Conservation (phyloP, 129 eudicot genomes). For the Flaveria trinervia region DNA sequence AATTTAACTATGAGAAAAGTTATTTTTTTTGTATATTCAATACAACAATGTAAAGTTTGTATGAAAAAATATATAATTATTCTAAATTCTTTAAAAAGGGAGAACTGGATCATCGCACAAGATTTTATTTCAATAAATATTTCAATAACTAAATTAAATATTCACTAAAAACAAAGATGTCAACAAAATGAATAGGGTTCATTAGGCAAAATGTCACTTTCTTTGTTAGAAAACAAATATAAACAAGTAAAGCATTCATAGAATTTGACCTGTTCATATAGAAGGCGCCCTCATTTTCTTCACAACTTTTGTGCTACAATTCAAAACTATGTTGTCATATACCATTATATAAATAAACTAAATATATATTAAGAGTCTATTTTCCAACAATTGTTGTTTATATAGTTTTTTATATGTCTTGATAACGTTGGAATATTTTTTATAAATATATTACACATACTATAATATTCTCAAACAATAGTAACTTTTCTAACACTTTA, state of each 20-base stretch:
- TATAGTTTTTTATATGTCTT: neutral
- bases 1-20: too few species aligned
- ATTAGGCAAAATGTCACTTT: constrained; percentile 46
- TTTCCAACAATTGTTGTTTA: neutral
- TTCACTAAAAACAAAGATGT: constrained; percentile 39
- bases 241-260: constrained; percentile 31
- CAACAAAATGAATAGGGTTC: constrained; percentile 39
- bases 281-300: constrained; percentile 41
- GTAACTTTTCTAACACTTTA: neutral
- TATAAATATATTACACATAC: neutral
- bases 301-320: constrained; percentile 34
- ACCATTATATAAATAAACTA: constrained; percentile 24
- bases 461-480: neutral
- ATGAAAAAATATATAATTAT: neutral
- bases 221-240: constrained; percentile 31
- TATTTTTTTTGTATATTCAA: too few species aligned
- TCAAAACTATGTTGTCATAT: constrained; percentile 40
- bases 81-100: neutral
- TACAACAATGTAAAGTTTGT: too few species aligned
- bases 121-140: constrained; percentile 26
- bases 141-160: constrained; percentile 13
- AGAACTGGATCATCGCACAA: constrained; percentile 13
- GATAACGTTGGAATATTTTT: neutral
- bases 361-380: constrained; percentile 7
- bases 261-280: constrained; percentile 48